Conservation (phyloP, 352 stramenopile genomes). For the Pythium grandisporangium region DNA sequence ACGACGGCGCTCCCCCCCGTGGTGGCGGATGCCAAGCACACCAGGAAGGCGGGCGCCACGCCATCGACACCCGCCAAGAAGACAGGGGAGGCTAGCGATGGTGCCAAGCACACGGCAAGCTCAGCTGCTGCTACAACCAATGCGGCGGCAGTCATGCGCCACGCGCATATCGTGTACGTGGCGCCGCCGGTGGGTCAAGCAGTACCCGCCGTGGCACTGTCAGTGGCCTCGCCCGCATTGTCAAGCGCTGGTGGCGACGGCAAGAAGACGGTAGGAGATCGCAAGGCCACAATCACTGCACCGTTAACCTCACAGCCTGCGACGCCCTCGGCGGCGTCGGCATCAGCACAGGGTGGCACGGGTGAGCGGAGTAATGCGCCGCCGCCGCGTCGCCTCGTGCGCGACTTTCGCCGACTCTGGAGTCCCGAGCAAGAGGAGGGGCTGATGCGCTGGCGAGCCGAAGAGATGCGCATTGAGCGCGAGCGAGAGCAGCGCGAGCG, state of each 20-base stretch:
- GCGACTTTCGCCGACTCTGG: conserved; percentile 65
- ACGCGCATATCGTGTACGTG: conserved; percentile 31
- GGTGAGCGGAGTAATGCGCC: too few relatives aligned
- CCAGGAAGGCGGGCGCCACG: too few relatives aligned
- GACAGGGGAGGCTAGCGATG: conserved; percentile 33
- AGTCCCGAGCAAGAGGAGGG: conserved; percentile 42
- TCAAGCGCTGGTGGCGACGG: too few relatives aligned
- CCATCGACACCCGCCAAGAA: conserved; percentile 14
- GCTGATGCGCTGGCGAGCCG: conserved; percentile 28
- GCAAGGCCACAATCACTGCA: too few relatives aligned
- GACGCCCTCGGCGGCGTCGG: background rate
- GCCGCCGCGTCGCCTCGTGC: conserved; percentile 20
- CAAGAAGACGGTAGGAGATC: too few relatives aligned
- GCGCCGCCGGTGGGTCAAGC: background rate
- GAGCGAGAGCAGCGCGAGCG: conserved; percentile 41
- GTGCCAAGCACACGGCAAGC: too few relatives aligned
- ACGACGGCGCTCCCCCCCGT: conserved; percentile 11
- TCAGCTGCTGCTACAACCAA: too few relatives aligned
- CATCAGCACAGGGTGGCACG: too few relatives aligned
- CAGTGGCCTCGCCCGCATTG: too few relatives aligned
- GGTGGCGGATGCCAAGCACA: conserved; percentile 18
- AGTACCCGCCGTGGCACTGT: too few relatives aligned
- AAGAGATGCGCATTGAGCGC: conserved; percentile 42
- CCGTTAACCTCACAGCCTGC: conserved; percentile 5
- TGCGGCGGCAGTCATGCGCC: conserved; percentile 14